These are phyloP conservation scores for Mentha longifolia DNA, from an alignment of 257 asterid species.

Conservation along the genomic window DNA sequence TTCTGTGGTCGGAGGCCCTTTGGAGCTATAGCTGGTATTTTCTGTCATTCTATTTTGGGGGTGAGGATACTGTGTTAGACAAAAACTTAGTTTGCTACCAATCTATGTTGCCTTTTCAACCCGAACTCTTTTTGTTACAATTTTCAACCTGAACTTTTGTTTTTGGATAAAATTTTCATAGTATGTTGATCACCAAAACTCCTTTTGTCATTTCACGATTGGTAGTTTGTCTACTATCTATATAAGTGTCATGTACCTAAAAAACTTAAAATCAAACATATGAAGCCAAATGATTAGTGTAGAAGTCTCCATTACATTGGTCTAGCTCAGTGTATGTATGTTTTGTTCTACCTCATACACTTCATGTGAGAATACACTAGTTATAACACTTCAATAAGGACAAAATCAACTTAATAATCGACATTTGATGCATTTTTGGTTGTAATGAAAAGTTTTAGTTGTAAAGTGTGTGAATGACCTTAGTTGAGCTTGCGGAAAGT, in stretches of 20 bases:
- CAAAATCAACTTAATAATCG: background rate
- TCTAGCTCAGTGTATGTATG: background rate
- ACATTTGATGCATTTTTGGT: background rate
- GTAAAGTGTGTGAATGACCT: background rate
- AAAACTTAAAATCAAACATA: background rate
- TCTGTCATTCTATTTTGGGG: too few species aligned
- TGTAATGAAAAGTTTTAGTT: background rate
- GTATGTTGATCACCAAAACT: background rate
- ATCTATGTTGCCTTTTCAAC: background rate
- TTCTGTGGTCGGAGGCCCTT: conserved; percentile 14
- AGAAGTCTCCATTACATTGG: background rate
- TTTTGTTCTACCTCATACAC: background rate
- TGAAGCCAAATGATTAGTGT: background rate
- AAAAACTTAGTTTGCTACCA: too few species aligned
- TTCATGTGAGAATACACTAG: background rate
- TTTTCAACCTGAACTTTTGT: background rate
- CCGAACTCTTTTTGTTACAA: background rate
- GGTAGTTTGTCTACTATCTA: background rate
- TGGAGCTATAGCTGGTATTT: background rate
- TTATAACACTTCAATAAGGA: background rate
- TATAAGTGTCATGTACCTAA: background rate
- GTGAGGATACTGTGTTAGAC: too few species aligned
- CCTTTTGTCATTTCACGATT: background rate
- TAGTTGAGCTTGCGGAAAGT: background rate
- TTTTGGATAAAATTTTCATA: background rate